Evolutionary conservation across 2,329 filamentous ascomycete species (phyloP), one percentile per base, ranked within the genome.

Genomic region (Fusarium vanettenii): DNA sequence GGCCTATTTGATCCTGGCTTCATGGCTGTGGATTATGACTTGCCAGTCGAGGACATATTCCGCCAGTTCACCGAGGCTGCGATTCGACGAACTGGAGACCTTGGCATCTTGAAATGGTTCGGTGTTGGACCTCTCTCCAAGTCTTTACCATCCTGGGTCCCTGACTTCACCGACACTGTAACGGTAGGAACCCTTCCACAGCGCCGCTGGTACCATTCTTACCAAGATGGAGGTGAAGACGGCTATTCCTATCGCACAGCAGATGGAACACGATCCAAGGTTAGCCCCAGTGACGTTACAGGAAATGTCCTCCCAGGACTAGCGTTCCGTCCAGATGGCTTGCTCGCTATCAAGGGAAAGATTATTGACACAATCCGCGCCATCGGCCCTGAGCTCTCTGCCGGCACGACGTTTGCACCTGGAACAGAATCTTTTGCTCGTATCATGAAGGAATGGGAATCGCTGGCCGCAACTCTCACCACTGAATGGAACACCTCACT

Each of bases 61-160:
- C 50, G 18, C 1, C 66, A 66, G 2, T 73, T 73, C 10, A 43
- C 71, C 0, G 61, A 71, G 1, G 71, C 70, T 4, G 57, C 62
- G 0, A 29, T 73, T 0, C 8, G 2, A 5, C n/a, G 6, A 1
- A 62, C 66, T 0, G 59, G 71, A 0, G 5, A 63, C 4, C 29
- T 73, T 1, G 1, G 20, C 1, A 73, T 73, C 2, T 6, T 73
- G 1, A 59, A 22, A 6, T 18, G 33, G 35, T 35, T 70, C 3
- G 66, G 71, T 1, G 16, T 22, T 9, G 13, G n/a, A 1, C 55
- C 20, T 4, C 25, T 8, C 50, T 27, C 13, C 4, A 0, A 27
- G 13, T 11, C 18, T 35, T 72, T 25, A 13, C 67, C 70, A 2
- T 73, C 70, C 0, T 73, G 71, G 71, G 70, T 73, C 5, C 70